phyloP scores from a whole-genome alignment of 2,329 filamentous ascomycete genomes.

The Colletotrichum spaethianum region DNA sequence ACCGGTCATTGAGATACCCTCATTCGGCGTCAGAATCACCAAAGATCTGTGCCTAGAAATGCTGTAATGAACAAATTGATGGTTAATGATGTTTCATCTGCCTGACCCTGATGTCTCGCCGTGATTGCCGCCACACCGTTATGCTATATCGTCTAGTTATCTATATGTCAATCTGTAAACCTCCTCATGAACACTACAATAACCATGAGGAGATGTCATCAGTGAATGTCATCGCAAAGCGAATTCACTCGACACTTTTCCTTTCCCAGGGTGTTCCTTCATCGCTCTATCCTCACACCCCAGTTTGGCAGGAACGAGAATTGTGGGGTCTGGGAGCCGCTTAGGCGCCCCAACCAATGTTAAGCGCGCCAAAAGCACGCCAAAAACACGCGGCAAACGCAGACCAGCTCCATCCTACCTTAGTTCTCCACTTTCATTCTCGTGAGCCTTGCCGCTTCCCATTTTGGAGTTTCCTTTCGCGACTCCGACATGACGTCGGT shows the following conservation, averaged over 20 bases:
- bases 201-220: too few relatives aligned
- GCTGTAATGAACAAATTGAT: conserved; percentile 35
- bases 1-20: conserved; percentile 33
- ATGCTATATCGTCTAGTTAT: not conserved
- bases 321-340: not conserved
- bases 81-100: conserved; percentile 3
- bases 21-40: conserved; percentile 22
- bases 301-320: not conserved
- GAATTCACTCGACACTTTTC: too few relatives aligned
- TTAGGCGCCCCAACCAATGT: not conserved
- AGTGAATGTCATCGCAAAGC: not conserved
- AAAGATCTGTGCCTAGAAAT: conserved; percentile 14
- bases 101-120: not conserved
- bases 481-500: conserved; percentile 41
- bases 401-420: conserved; percentile 33
- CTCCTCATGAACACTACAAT: not conserved
- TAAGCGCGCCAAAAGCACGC: conserved; percentile 25
- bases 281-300: not conserved
- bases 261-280: not conserved
- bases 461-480: conserved; percentile 25
- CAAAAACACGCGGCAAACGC: conserved; percentile 33
- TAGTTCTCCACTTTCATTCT: conserved; percentile 37
- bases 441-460: conserved; percentile 32
- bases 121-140: not conserved
- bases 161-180: too few relatives aligned